A percentile compares a stretch with the other conserved stretches of the same genome.
Conservation (phyloP, 2,329 filamentous ascomycete species). For the Colletotrichum godetiae region DNA sequence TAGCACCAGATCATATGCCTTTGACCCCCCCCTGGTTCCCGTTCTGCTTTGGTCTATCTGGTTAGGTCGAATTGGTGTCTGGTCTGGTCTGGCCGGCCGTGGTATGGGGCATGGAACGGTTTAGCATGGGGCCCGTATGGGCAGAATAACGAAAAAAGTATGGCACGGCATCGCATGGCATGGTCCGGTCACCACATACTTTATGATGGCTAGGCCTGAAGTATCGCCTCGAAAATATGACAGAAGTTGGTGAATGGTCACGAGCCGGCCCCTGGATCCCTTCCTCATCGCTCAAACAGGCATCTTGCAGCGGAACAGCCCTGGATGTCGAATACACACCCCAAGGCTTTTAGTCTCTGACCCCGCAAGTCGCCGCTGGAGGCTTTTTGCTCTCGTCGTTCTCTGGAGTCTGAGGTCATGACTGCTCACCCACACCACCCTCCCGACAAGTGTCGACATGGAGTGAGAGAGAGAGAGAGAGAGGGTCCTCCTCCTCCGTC, state of each 20-base stretch:
- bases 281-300: conserved; percentile 28
- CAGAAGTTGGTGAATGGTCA: conserved; percentile 32
- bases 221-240: conserved; percentile 27
- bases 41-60: neutral
- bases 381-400: conserved; percentile 7
- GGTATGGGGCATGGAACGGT: neutral
- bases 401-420: conserved; percentile 8
- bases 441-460: neutral
- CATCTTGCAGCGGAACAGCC: conserved; percentile 28
- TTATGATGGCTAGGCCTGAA: neutral
- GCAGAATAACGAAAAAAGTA: neutral
- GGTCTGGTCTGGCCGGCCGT: neutral
- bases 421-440: conserved; percentile 22
- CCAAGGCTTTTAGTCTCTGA: neutral
- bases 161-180: neutral
- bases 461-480: neutral
- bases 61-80: neutral
- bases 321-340: neutral
- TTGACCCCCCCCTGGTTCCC: neutral
- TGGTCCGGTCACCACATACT: neutral
- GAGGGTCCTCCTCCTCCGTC: neutral
- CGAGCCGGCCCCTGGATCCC: conserved; percentile 17
- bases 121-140: neutral
- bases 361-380: conserved; percentile 5
- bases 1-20: neutral